Conservation (phyloP, 495 filamentous ascomycete species). For the Lindgomyces ingoldianus region DNA sequence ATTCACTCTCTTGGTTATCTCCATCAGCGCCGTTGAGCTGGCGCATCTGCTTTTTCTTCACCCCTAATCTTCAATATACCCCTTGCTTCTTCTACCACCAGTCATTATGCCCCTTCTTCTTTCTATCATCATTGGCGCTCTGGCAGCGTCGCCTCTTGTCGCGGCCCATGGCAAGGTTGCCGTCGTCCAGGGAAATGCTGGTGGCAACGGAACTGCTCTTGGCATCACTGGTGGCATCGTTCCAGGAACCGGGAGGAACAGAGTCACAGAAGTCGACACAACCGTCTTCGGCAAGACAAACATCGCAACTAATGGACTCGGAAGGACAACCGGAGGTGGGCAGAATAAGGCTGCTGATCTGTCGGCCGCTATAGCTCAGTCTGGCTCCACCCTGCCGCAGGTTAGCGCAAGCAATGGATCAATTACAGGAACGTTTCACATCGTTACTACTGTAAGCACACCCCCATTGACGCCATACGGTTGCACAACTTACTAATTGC, state of each 20-base stretch:
- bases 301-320: conserved; percentile 18
- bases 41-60: too few species aligned
- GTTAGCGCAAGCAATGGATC: conserved; percentile 4
- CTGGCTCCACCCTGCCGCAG: conserved; percentile 5
- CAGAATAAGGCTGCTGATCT: conserved; percentile 11
- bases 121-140: background rate
- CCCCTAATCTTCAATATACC: too few species aligned
- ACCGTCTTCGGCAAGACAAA: conserved; percentile 6
- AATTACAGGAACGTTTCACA: conserved; percentile 13
- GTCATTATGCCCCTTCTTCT: background rate
- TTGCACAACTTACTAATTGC: background rate
- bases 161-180: conserved; percentile 6
- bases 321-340: conserved; percentile 2
- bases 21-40: too few species aligned
- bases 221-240: conserved; percentile 20
- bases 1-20: too few species aligned
- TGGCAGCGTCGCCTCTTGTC: background rate
- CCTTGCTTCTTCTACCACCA: too few species aligned
- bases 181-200: conserved; percentile 3
- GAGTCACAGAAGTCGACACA: conserved; percentile 18
- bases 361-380: background rate
- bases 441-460: conserved; percentile 13
- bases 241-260: conserved; percentile 3
- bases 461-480: background rate
- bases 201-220: conserved; percentile 20